These are phyloP conservation scores for Magnaporthiopsis rhizophila DNA, from an alignment of 2,329 filamentous ascomycete genomes.

Conservation along the genomic window DNA sequence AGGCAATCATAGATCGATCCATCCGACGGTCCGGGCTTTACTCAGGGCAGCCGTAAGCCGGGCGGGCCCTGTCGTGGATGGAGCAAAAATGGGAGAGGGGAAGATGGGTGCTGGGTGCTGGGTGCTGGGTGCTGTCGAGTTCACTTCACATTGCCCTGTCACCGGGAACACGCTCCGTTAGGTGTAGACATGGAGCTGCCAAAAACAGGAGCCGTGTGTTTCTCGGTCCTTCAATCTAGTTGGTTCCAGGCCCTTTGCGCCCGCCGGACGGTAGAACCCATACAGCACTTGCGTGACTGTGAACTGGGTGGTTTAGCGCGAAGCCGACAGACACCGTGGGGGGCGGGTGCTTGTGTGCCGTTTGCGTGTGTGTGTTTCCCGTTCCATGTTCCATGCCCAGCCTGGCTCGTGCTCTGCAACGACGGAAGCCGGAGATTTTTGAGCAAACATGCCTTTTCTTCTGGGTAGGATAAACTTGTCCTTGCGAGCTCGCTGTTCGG, in stretches of 20 bases:
- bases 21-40: constrained; percentile 3
- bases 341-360: not conserved
- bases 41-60: not conserved
- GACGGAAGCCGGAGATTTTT: not conserved
- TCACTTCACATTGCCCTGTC: not conserved
- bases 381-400: not conserved
- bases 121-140: too few relatives aligned
- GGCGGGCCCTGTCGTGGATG: not conserved
- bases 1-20: constrained; percentile 8
- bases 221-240: not conserved
- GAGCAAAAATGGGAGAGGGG: not conserved
- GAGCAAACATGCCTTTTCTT: not conserved
- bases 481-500: not conserved
- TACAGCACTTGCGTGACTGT: not conserved
- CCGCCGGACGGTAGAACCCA: not conserved
- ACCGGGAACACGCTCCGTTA: not conserved
- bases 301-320: not conserved
- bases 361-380: not conserved
- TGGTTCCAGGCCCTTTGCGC: not conserved
- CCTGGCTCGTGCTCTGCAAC: not conserved
- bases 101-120: too few relatives aligned
- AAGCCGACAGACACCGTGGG: not conserved
- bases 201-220: not conserved
- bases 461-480: not conserved
- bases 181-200: not conserved